Evolutionary conservation across 257 asterid genomes (phyloP), one percentile per base, ranked within the genome.

Genomic region (Penstemon newberryi): DNA sequence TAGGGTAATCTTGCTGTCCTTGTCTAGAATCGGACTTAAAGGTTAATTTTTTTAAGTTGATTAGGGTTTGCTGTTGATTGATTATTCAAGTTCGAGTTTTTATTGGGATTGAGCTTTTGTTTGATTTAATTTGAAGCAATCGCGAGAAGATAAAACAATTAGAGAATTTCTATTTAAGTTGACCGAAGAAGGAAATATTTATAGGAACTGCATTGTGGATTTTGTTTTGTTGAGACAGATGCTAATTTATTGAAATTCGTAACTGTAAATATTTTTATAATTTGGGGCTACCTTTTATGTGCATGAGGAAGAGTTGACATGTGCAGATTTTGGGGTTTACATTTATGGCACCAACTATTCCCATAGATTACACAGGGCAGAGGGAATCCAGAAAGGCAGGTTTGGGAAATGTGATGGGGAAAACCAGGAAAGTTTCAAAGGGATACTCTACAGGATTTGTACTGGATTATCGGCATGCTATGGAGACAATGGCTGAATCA

Each of bases 401-500:
- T 55, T 63, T 51, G 3, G 83, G 70, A 44, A 78, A 63, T 54
- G 71, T 82, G 75, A 86, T 78, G 92, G 95, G 96, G 69, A 90
- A 88, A 72, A 71, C 90, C 8, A 74, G 92, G 65, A 88, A 88
- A 76, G 85, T 82, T 45, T 79, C 90, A 0, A 85, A 82, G 76
- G 88, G 89, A 5, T 66, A 79, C 56, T 60, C 87, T 18, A 46
- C 86, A 5, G 86, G 86, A 37, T 67, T 82, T 70, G 90, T 84
- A 69, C 90, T 96, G 0, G 89, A 88, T 70, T 90, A 74, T 72
- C 67, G 86, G 38, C 86, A 81, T 75, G 89, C 79, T 3, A 81
- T 84, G 19, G 97, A 86, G 78, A 82, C 91, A 10, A 80, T 83
- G 73, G 92, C 82, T 15, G 96, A 88, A 63, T 88, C 95, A 0